These are phyloP conservation scores for Viridothelium virens DNA, from an alignment of 495 filamentous ascomycete genomes.

Conservation along the genomic window DNA sequence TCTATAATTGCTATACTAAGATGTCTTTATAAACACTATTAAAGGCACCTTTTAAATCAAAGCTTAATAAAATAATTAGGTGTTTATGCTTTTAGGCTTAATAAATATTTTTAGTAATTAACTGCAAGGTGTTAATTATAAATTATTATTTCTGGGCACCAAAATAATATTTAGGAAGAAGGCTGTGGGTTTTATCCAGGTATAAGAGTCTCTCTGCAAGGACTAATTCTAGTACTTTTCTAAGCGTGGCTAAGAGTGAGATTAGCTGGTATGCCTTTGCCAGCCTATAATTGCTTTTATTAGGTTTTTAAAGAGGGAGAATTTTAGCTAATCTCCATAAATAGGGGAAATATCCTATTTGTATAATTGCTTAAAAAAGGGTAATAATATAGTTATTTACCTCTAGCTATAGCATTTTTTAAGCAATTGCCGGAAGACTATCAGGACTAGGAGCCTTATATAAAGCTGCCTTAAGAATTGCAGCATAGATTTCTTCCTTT, in stretches of 20 bases:
- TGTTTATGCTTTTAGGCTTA: no score
- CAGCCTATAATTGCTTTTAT: slow-evolving; percentile 9
- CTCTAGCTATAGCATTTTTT: slow-evolving; percentile 2
- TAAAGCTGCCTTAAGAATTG: not conserved
- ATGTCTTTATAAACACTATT: slow-evolving; percentile 2
- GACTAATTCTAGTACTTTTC: slow-evolving; percentile 7
- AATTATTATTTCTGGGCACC: slow-evolving; percentile 6
- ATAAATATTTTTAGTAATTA: slow-evolving; percentile 1
- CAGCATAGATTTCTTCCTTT: slow-evolving; percentile 1
- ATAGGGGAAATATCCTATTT: not conserved
- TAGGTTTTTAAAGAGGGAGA: slow-evolving; percentile 8
- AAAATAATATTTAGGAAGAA: not conserved
- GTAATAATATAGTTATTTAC: slow-evolving; percentile 1
- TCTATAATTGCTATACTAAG: not conserved
- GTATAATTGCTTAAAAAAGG: no score
- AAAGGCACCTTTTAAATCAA: no score
- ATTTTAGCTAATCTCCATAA: slow-evolving; percentile 5
- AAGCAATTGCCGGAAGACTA: no score
- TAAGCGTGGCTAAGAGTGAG: slow-evolving; percentile 8
- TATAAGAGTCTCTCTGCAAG: slow-evolving; percentile 12
- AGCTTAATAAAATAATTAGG: no score
- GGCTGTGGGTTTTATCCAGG: slow-evolving; percentile 1
- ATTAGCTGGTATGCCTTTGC: slow-evolving; percentile 10
- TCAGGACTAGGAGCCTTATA: slow-evolving; percentile 7
- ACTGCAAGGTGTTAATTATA: not conserved